Evolutionary conservation across 208 protist species (phyloP).

Genomic region (Trypanosoma lewisi): DNA sequence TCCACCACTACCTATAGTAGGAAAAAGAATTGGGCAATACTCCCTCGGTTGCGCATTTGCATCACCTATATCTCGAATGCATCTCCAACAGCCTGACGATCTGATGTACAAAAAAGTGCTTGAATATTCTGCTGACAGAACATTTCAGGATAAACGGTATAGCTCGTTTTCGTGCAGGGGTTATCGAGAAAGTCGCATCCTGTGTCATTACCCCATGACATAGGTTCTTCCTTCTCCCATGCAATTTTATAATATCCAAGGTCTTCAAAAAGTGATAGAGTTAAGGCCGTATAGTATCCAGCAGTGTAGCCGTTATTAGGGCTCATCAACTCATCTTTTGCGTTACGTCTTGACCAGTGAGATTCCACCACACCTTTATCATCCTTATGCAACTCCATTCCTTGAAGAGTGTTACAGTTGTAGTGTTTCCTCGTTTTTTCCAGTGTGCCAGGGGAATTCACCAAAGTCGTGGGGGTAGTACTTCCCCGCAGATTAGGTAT

Average conservation of each 20-base stretch:
- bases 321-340: background rate
- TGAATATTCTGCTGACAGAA: too few relatives aligned
- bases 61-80: background rate
- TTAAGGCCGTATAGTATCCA: background rate
- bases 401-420: background rate
- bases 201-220: too few relatives aligned
- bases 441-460: too few relatives aligned
- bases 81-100: constrained; percentile 1
- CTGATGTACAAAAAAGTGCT: constrained; percentile 28
- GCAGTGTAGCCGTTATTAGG: background rate
- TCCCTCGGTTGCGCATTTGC: too few relatives aligned
- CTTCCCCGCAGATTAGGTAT: too few relatives aligned
- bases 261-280: too few relatives aligned
- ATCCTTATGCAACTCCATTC: background rate
- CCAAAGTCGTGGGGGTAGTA: too few relatives aligned
- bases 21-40: background rate
- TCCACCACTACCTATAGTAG: too few relatives aligned
- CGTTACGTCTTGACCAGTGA: background rate
- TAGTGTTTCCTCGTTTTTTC: background rate
- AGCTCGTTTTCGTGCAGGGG: too few relatives aligned
- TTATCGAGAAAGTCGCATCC: background rate
- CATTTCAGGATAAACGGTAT: too few relatives aligned
- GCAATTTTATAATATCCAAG: too few relatives aligned
- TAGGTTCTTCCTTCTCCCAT: too few relatives aligned
- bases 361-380: background rate